Conservation (phyloP, 371 early-diverging fungal genomes). For the Basidiobolus meristosporus region DNA sequence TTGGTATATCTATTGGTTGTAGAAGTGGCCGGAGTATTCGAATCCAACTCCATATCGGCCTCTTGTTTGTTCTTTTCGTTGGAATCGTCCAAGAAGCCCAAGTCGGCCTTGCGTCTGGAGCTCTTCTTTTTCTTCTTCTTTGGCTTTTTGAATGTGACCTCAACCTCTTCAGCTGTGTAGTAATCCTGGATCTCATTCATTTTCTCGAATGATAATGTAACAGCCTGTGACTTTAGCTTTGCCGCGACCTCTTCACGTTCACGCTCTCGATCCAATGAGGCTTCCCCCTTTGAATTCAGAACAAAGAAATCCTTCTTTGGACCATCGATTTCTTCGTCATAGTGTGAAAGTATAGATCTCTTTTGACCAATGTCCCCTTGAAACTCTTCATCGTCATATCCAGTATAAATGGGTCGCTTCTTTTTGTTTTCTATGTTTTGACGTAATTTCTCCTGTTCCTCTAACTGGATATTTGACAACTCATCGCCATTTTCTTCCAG, state of each 20-base stretch:
- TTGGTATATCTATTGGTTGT: neutral
- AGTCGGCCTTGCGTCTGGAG: constrained; percentile 1
- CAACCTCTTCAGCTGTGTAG: constrained; percentile 72
- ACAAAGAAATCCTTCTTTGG: constrained; percentile 4
- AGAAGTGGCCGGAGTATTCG: neutral
- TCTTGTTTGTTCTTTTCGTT: constrained; percentile 1
- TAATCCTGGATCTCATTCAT: constrained; percentile 48
- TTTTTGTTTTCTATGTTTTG: constrained; percentile 52
- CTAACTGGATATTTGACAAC: constrained; percentile 42
- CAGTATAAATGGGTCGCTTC: constrained; percentile 38
- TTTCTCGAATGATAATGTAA: constrained; percentile 4
- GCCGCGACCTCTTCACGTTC: neutral
- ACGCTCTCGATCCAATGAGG: neutral
- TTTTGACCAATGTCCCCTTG: constrained; percentile 14
- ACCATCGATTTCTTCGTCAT: constrained; percentile 51
- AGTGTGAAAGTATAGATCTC: constrained; percentile 51
- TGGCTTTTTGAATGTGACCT: constrained; percentile 55
- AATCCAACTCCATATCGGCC: neutral
- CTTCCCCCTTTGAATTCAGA: neutral
- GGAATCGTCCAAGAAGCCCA: neutral
- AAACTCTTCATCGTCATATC: constrained; percentile 61
- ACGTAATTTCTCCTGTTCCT: constrained; percentile 37
- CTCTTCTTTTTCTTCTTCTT: constrained; percentile 26
- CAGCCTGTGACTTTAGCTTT: neutral
- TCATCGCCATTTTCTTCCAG: constrained; percentile 52